phyloP scores from a whole-genome alignment of 768 basidiomycete species.

The Ramaria sp. region DNA sequence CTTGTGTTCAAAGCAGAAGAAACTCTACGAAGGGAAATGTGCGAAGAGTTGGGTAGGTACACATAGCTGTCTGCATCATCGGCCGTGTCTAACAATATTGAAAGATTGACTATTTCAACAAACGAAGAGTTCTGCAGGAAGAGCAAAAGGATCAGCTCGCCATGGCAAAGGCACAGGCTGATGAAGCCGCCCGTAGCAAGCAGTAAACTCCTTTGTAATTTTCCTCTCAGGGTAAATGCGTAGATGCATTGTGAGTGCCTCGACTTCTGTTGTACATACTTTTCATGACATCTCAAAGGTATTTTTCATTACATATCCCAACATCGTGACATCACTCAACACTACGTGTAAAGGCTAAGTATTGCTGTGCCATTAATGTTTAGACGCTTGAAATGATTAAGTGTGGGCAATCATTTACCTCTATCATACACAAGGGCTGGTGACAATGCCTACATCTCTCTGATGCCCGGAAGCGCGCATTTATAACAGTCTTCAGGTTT shows the following conservation, averaged over 20 bases:
- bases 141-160: conserved; percentile 65
- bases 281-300: too few relatives aligned
- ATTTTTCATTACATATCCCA: too few relatives aligned
- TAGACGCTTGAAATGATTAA: too few relatives aligned
- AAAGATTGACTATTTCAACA: conserved; percentile 93
- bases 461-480: too few relatives aligned
- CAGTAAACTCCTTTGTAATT: neutral
- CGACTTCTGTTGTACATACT: neutral
- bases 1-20: conserved; percentile 47
- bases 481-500: too few relatives aligned
- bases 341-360: too few relatives aligned
- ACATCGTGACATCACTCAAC: too few relatives aligned
- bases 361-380: too few relatives aligned
- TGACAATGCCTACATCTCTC: too few relatives aligned
- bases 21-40: conserved; percentile 59
- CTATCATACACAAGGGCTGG: too few relatives aligned
- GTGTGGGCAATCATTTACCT: too few relatives aligned
- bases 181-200: conserved; percentile 12
- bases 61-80: neutral
- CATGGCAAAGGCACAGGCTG: conserved; percentile 29
- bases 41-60: conserved; percentile 81
- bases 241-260: neutral
- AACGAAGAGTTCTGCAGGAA: conserved; percentile 72
- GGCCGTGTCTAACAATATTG: neutral
- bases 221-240: neutral